Base-by-base conservation (phyloP, 2,329 filamentous ascomycete species). In the Claviceps humidiphila region DNA sequence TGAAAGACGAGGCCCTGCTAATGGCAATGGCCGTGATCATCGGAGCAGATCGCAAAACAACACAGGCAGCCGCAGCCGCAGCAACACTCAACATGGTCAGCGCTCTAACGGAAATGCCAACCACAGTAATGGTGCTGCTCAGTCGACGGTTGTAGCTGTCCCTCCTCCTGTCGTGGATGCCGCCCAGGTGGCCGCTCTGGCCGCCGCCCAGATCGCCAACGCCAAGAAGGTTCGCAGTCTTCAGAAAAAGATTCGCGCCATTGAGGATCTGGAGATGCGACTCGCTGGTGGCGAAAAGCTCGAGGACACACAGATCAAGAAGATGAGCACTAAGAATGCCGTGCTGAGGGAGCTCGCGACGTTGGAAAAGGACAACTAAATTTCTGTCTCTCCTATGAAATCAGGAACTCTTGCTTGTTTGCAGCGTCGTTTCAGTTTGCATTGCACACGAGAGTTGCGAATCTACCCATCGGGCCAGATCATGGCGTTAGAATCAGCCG, bases 291-390 rank as follows among this genome's bases (percentile, higher is more conserved):
- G 91, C 5, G 93, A 98, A 76, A 97, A 96, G 76, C 74, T 98
- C 55, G 93, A 98, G 72, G 91, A 96, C 64, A 98, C 93, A 37
- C 93, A 98, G 73, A 82, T 98, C 70, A 94, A 95, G 77, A 98
- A 98, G 79, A 98, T 98, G 61, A 80, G 81, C 52, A 97, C 89
- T 22, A 95, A 97, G 73, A 74, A 82, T 48, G 71, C 78, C 16
- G 91, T 98, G 54, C 76, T 90, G 56, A 88, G 85, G 70, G 93
- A 98, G 71, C 73, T 98, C 54, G 79, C 85, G 47, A 72, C 68
- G 7, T 66, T 90, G 51, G 65, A 66, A 57, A 61, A 55, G 54
- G 65, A 67, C 40, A 34, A 13, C 24, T 55, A 51, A 48, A 43
- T 41, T 34, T 34, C 30, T 34, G 30, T 11, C 4, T 11, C 30